phyloP scores from a whole-genome alignment of 805 yeast species.

The Teunomyces cretensis region DNA sequence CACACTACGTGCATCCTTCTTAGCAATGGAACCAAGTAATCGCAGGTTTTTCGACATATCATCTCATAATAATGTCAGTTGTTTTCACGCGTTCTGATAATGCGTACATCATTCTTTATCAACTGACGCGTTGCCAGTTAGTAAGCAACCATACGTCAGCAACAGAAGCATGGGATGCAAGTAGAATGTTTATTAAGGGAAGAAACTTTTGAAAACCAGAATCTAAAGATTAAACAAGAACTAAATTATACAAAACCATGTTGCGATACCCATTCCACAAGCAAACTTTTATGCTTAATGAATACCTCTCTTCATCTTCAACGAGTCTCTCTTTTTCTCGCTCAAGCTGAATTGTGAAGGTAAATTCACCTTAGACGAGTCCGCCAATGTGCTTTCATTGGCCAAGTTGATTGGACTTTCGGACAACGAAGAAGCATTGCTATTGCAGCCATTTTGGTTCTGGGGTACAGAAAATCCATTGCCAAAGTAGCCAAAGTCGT shows the following conservation, averaged over 20 bases:
- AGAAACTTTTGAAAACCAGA: neutral
- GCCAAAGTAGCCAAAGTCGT: slow-evolving; percentile 34
- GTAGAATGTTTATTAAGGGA: neutral
- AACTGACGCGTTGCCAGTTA: neutral
- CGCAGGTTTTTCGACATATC: neutral
- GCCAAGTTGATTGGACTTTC: slow-evolving; percentile 15
- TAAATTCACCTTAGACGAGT: slow-evolving; percentile 21
- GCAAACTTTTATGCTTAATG: slow-evolving; percentile 18
- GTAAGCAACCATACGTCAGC: neutral
- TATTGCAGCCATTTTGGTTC: slow-evolving; percentile 6
- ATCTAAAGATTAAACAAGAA: neutral
- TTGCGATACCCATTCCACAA: no score
- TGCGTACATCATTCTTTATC: neutral
- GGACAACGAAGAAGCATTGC: slow-evolving; percentile 7
- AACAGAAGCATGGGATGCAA: neutral
- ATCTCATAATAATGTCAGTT: neutral
- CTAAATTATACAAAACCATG: neutral
- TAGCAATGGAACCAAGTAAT: neutral
- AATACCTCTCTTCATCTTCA: slow-evolving; percentile 46
- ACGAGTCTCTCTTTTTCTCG: slow-evolving; percentile 46
- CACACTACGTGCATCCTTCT: neutral
- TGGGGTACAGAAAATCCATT: slow-evolving; percentile 12
- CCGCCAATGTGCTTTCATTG: slow-evolving; percentile 10
- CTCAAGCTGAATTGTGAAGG: slow-evolving; percentile 36
- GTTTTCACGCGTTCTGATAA: neutral